Percentiles rank a stretch among this genome's conserved stretches.
These are phyloP conservation scores for Diddensiella caesifluorescens DNA, from an alignment of 805 yeast species.

Conservation along the genomic window DNA sequence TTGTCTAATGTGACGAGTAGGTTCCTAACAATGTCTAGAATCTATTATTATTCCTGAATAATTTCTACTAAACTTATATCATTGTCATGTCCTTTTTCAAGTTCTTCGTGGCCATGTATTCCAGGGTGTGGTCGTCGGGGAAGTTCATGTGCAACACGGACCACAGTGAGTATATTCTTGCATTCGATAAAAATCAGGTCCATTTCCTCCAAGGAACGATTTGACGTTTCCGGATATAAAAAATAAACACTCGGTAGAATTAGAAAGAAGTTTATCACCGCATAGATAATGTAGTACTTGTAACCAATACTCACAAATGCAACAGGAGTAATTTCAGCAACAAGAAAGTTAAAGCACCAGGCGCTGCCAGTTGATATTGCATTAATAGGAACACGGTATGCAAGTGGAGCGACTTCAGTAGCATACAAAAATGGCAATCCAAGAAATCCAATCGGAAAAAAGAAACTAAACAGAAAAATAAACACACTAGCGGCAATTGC, in stretches of 20 bases:
- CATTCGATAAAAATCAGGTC: constrained; percentile 29
- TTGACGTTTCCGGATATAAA: constrained; percentile 43
- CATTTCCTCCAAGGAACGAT: constrained; percentile 43
- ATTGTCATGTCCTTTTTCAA: constrained; percentile 3
- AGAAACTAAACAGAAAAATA: constrained; percentile 39
- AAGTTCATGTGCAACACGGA: constrained; percentile 7
- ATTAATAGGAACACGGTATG: constrained; percentile 65
- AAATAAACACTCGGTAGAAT: constrained; percentile 41
- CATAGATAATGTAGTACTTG: constrained; percentile 33
- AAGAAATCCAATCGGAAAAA: constrained; percentile 36
- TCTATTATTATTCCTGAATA: not conserved
- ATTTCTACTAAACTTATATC: no score
- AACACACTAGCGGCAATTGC: constrained; percentile 11
- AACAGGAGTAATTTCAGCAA: constrained; percentile 28
- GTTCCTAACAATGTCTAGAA: no score
- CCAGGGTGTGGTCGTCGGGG: constrained; percentile 12
- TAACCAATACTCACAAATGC: constrained; percentile 48
- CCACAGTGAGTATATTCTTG: constrained; percentile 10
- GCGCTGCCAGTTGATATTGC: constrained; percentile 58
- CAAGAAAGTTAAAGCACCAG: constrained; percentile 46
- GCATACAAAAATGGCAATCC: constrained; percentile 57
- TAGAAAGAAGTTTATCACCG: constrained; percentile 20
- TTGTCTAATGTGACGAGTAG: no score
- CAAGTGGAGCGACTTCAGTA: constrained; percentile 56
- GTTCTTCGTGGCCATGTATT: constrained; percentile 3